phyloP scores from a whole-genome alignment of 768 basidiomycete species.

The Lactarius pseudohatsudake region DNA sequence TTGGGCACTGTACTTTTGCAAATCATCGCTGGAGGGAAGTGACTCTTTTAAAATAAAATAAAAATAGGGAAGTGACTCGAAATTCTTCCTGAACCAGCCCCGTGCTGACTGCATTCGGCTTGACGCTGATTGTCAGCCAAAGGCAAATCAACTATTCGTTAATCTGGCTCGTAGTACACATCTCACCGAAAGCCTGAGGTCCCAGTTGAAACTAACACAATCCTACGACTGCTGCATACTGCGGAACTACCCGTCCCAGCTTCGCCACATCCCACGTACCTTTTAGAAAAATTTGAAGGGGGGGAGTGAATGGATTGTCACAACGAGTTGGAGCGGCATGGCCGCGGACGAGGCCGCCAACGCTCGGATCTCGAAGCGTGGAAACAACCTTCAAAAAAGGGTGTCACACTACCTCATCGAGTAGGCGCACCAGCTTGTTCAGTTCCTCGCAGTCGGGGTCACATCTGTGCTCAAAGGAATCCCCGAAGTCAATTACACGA shows the following conservation, averaged over 20 bases:
- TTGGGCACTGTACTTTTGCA: background rate
- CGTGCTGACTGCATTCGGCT: background rate
- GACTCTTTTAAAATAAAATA: too few relatives aligned
- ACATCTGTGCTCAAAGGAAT: constrained; percentile 17
- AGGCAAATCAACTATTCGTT: background rate
- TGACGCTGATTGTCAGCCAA: background rate
- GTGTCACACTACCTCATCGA: background rate
- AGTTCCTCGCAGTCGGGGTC: constrained; percentile 15
- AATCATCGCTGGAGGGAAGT: too few relatives aligned
- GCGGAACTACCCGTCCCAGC: background rate
- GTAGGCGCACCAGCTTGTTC: constrained; percentile 10
- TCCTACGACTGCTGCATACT: background rate
- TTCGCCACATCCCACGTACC: background rate
- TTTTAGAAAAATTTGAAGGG: background rate
- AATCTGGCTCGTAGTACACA: background rate
- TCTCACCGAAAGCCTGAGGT: background rate
- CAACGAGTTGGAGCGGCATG: background rate
- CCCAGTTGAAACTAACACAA: background rate
- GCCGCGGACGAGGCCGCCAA: background rate
- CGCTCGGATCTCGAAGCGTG: background rate
- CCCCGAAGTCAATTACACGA: constrained; percentile 19
- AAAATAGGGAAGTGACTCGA: too few relatives aligned
- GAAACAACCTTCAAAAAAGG: background rate
- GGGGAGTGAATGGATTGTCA: background rate
- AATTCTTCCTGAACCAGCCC: too few relatives aligned